phyloP scores from a whole-genome alignment of 345 rosid species.

The Pseudoturritis turrita region DNA sequence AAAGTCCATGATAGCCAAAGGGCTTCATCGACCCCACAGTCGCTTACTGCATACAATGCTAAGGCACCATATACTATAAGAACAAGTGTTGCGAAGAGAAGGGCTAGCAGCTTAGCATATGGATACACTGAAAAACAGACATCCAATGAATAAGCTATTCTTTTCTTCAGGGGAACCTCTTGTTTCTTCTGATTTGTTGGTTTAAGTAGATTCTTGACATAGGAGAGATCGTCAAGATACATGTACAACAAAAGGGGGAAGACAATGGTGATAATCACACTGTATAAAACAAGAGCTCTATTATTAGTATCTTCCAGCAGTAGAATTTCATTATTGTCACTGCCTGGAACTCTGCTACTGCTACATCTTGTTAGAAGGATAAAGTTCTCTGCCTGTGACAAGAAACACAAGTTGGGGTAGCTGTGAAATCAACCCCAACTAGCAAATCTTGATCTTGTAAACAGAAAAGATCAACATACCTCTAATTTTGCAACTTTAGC shows the following conservation, averaged over 20 bases:
- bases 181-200: conserved; percentile 48
- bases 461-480: conserved; percentile 35
- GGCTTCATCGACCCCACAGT: conserved; percentile 72
- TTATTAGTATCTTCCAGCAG: conserved; percentile 40
- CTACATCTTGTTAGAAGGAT: conserved; percentile 44
- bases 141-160: conserved; percentile 84
- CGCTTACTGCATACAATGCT: conserved; percentile 81
- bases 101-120: conserved; percentile 87
- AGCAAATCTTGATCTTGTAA: not conserved
- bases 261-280: conserved; percentile 47
- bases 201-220: conserved; percentile 46
- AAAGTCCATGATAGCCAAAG: conserved; percentile 95
- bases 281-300: conserved; percentile 59
- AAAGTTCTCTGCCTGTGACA: conserved; percentile 67
- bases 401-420: conserved; percentile 7
- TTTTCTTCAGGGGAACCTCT: conserved; percentile 83
- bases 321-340: conserved; percentile 28
- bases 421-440: no score
- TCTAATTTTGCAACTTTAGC: conserved; percentile 49
- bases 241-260: conserved; percentile 66
- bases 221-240: conserved; percentile 64
- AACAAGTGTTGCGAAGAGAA: conserved; percentile 72
- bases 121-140: conserved; percentile 87
- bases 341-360: conserved; percentile 29
- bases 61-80: conserved; percentile 83